Conservation (phyloP, 306 rosid species). For the Ormosia semicastrata region DNA sequence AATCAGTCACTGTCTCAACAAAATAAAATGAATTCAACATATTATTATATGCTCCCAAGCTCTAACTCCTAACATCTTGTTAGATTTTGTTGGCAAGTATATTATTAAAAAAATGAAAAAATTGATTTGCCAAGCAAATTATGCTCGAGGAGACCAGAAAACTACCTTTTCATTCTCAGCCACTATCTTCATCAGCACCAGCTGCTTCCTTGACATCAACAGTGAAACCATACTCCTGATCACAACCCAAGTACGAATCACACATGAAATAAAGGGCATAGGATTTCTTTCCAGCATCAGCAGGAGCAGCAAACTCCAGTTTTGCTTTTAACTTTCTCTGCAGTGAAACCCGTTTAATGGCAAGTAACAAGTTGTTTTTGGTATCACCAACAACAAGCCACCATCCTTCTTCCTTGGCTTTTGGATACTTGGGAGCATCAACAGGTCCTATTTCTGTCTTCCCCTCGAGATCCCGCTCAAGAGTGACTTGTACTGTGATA, state of each 20-base stretch:
- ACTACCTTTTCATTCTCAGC: constrained; percentile 36
- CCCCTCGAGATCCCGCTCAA: constrained; percentile 81
- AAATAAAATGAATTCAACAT: neutral
- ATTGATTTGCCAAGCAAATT: neutral
- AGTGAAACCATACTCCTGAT: constrained; percentile 75
- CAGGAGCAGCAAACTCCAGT: constrained; percentile 72
- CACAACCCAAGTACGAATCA: constrained; percentile 95
- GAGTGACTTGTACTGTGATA: constrained; percentile 60
- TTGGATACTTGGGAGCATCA: constrained; percentile 77
- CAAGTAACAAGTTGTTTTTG: constrained; percentile 65
- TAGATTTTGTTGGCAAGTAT: neutral
- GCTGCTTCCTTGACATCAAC: constrained; percentile 62
- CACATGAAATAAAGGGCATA: constrained; percentile 85
- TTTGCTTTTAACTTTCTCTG: constrained; percentile 73
- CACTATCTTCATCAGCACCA: constrained; percentile 44
- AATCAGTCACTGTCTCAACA: neutral
- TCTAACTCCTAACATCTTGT: neutral
- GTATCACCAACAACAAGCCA: constrained; percentile 95
- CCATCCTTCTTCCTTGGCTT: constrained; percentile 94
- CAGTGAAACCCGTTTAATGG: constrained; percentile 76
- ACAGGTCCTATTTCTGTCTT: constrained; percentile 68
- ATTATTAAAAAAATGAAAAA: neutral
- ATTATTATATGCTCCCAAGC: neutral
- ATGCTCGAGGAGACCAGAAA: neutral
- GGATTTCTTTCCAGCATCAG: constrained; percentile 70